Conservation (phyloP, 352 stramenopile genomes). For the Peronospora destructor region DNA sequence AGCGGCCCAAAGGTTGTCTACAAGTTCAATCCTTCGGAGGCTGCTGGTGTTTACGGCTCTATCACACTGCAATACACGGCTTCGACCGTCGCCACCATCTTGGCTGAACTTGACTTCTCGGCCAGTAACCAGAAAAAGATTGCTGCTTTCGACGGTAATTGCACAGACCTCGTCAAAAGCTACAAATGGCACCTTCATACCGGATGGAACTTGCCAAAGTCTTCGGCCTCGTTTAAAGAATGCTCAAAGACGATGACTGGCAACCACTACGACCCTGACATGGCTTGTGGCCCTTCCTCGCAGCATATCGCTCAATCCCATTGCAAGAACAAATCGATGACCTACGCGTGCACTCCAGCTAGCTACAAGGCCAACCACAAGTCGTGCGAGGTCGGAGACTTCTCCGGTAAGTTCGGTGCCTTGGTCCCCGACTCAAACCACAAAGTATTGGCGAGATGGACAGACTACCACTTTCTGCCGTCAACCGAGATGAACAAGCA, state of each 20-base stretch:
- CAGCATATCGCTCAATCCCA: conserved; percentile 30
- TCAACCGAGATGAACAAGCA: conserved; percentile 29
- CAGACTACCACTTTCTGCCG: conserved; percentile 42
- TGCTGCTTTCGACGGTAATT: conserved; percentile 31
- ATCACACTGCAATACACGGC: conserved; percentile 35
- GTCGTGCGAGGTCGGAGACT: conserved; percentile 46
- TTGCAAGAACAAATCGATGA: conserved; percentile 26
- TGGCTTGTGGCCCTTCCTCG: conserved; percentile 40
- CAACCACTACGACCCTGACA: conserved; percentile 51
- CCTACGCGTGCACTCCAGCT: conserved; percentile 36
- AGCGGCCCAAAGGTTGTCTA: conserved; percentile 29
- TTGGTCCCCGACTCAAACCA: conserved; percentile 23
- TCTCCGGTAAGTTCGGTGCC: conserved; percentile 52
- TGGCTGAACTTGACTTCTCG: conserved; percentile 38
- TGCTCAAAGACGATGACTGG: conserved; percentile 38
- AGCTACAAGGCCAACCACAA: conserved; percentile 35
- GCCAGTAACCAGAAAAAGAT: conserved; percentile 22
- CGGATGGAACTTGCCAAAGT: conserved; percentile 31
- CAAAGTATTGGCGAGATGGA: conserved; percentile 28
- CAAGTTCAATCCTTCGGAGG: conserved; percentile 31
- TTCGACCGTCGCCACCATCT: conserved; percentile 29
- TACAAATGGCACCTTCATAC: conserved; percentile 61
- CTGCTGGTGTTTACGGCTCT: conserved; percentile 30
- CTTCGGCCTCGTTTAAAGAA: conserved; percentile 34
- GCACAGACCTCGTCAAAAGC: conserved; percentile 29